phyloP scores from a whole-genome alignment of 257 asterid genomes.

The Prunella vulgaris region DNA sequence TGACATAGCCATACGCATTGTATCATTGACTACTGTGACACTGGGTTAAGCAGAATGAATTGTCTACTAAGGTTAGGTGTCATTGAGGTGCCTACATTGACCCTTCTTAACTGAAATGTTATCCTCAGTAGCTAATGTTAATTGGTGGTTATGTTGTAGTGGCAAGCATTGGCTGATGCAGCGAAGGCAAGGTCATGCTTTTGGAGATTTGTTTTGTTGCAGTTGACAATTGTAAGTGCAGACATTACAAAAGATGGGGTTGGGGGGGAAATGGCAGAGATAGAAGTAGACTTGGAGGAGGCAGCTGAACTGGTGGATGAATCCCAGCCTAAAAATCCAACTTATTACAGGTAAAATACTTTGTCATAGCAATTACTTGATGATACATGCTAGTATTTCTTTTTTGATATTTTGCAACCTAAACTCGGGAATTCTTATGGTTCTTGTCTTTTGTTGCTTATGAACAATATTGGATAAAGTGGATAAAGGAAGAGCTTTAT shows the following conservation, averaged over 20 bases:
- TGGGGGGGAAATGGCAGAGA: constrained; percentile 85
- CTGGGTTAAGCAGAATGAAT: constrained; percentile 1
- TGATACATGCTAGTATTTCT: not conserved
- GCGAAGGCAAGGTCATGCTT: constrained; percentile 78
- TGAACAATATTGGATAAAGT: not conserved
- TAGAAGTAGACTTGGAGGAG: constrained; percentile 87
- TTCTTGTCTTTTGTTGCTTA: constrained; percentile 1
- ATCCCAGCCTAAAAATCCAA: constrained; percentile 74
- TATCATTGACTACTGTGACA: not conserved
- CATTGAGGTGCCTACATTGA: not conserved
- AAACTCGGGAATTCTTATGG: too few species aligned
- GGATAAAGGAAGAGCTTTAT: not conserved
- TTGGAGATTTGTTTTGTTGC: constrained; percentile 94
- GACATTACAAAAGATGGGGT: constrained; percentile 57
- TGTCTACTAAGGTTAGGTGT: not conserved
- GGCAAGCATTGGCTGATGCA: constrained; percentile 80
- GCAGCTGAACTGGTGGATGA: constrained; percentile 98
- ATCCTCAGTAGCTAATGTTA: constrained; percentile 1
- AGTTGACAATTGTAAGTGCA: constrained; percentile 58
- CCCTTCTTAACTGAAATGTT: constrained; percentile 2
- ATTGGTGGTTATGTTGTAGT: constrained; percentile 47
- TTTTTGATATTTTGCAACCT: not conserved
- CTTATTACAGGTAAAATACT: constrained; percentile 77
- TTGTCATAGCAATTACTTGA: constrained; percentile 5
- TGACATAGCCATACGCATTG: not conserved